Percentiles rank a stretch among this genome's conserved stretches.
Evolutionary conservation across 371 early-diverging fungal species (phyloP).

Genomic region (Rhizopus delemar): DNA sequence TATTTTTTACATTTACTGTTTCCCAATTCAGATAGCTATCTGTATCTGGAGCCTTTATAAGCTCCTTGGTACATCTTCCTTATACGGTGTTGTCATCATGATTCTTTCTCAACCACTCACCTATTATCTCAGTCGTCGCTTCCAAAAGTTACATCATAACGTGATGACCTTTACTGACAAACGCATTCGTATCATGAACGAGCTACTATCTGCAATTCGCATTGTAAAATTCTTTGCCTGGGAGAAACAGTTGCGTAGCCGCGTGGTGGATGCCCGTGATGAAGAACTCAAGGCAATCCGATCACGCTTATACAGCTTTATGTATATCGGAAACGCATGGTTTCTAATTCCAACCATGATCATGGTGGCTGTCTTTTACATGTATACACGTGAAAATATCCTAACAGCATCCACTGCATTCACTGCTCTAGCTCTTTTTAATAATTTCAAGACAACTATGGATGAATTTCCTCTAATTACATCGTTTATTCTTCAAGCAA

Average conservation of each 20-base stretch:
- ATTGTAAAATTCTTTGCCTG: conserved; percentile 84
- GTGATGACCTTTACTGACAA: conserved; percentile 67
- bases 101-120: conserved; percentile 63
- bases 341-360: conserved; percentile 31
- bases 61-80: conserved; percentile 63
- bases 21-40: conserved; percentile 59
- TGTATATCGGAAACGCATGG: conserved; percentile 52
- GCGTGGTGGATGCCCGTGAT: conserved; percentile 52
- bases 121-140: conserved; percentile 49
- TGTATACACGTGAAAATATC: conserved; percentile 52
- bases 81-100: conserved; percentile 66
- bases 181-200: conserved; percentile 67
- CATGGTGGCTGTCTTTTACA: conserved; percentile 54
- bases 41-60: conserved; percentile 64
- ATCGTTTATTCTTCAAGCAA: conserved; percentile 63
- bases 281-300: conserved; percentile 52
- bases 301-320: conserved; percentile 41
- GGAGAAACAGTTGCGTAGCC: conserved; percentile 68
- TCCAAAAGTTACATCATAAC: conserved; percentile 49
- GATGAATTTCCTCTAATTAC: conserved; percentile 73
- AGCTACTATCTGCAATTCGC: conserved; percentile 72
- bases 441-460: conserved; percentile 66
- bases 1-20: conserved; percentile 58
- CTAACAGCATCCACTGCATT: conserved; percentile 69
- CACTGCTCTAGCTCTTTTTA: conserved; percentile 65